Conservation (phyloP, 2,329 filamentous ascomycete genomes). For the Penicillium sp. region DNA sequence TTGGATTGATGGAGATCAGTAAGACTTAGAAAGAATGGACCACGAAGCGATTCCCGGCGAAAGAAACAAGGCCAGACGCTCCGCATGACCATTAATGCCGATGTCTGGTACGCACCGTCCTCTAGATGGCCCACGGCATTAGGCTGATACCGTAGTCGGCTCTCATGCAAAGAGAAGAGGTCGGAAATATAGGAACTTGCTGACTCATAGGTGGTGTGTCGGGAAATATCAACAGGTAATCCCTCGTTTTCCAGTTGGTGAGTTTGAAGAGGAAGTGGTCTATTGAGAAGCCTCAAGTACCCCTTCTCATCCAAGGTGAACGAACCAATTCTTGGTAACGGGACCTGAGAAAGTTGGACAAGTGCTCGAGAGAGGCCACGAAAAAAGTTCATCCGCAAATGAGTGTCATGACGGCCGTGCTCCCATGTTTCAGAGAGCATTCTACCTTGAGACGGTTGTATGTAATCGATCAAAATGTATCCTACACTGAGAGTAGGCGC, state of each 20-base stretch:
- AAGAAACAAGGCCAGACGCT: slow-evolving; percentile 28
- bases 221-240: slow-evolving; percentile 6
- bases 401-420: slow-evolving; percentile 5
- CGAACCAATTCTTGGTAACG: slow-evolving; percentile 7
- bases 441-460: slow-evolving; percentile 9
- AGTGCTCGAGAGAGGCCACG: slow-evolving; percentile 6
- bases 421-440: slow-evolving; percentile 20
- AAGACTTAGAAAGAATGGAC: slow-evolving; percentile 36
- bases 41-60: slow-evolving; percentile 29
- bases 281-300: background rate
- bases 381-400: slow-evolving; percentile 7
- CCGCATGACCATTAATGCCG: slow-evolving; percentile 30
- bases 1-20: slow-evolving; percentile 44
- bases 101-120: slow-evolving; percentile 15
- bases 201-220: slow-evolving; percentile 2
- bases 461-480: slow-evolving; percentile 21
- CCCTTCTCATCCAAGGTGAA: slow-evolving; percentile 4
- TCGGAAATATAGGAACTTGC: slow-evolving; percentile 9
- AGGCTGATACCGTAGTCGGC: slow-evolving; percentile 18
- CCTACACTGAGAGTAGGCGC: background rate
- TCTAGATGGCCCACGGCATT: slow-evolving; percentile 20
- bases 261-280: slow-evolving; percentile 16
- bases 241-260: slow-evolving; percentile 3
- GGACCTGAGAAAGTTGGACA: slow-evolving; percentile 1
- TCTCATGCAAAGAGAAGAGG: slow-evolving; percentile 3